A percentile compares a stretch with the other conserved stretches of the same genome.
Evolutionary conservation across 2,329 filamentous ascomycete genomes (phyloP).

Genomic region (Cladosporium sp.): DNA sequence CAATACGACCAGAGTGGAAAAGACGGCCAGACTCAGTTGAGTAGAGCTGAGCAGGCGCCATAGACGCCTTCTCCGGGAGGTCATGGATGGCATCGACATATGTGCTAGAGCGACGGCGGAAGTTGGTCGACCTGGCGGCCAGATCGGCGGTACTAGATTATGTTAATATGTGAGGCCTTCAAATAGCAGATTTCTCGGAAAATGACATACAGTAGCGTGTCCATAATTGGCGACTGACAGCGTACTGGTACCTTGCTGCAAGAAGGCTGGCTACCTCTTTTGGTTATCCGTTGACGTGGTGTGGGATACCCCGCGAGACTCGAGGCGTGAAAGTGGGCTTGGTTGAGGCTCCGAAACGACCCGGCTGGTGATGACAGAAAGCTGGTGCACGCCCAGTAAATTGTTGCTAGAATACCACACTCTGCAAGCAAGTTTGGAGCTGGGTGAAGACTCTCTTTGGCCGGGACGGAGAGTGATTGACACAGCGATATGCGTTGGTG

Average conservation of each 20-base stretch:
- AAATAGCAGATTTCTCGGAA: too few species aligned
- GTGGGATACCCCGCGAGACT: slow-evolving; percentile 6
- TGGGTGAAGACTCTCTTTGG: not conserved
- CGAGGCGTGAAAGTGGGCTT: slow-evolving; percentile 2
- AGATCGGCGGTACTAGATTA: slow-evolving; percentile 79
- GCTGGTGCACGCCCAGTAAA: not conserved
- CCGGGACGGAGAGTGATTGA: not conserved
- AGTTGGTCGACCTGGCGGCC: slow-evolving; percentile 84
- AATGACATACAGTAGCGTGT: slow-evolving; percentile 40
- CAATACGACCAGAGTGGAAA: slow-evolving; percentile 95
- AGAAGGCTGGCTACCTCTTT: not conserved
- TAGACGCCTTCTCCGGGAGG: slow-evolving; percentile 75
- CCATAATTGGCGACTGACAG: slow-evolving; percentile 5
- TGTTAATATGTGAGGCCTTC: slow-evolving; percentile 16
- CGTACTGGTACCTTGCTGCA: not conserved
- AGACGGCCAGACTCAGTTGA: slow-evolving; percentile 96
- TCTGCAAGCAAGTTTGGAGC: not conserved
- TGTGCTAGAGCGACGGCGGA: slow-evolving; percentile 89
- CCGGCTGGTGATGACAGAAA: not conserved
- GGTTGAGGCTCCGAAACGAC: slow-evolving; percentile 11
- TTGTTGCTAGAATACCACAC: not conserved
- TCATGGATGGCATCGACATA: slow-evolving; percentile 98
- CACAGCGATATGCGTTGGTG: not conserved
- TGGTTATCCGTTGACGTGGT: not conserved
- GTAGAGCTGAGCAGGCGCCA: slow-evolving; percentile 95